Conservation (phyloP, 163 green algal genomes). For the Chlorella variabilis region DNA sequence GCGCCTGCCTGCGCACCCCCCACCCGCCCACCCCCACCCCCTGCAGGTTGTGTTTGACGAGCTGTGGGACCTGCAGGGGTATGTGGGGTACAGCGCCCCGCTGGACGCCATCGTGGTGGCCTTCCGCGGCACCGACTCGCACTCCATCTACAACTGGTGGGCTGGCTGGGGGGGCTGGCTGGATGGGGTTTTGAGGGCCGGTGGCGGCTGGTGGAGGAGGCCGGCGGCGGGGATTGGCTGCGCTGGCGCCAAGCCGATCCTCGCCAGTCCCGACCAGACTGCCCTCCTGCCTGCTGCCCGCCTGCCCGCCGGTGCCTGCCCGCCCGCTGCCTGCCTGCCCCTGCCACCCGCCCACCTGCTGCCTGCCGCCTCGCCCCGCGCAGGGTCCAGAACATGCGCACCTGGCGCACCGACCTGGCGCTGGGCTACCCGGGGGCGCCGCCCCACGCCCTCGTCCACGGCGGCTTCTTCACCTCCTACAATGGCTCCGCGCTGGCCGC, state of each 20-base stretch:
- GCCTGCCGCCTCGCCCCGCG: no score
- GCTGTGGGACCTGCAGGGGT: constrained; percentile 83
- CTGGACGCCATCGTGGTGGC: constrained; percentile 73
- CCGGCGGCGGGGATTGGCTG: no score
- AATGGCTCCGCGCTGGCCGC: constrained; percentile 68
- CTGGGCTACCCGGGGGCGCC: constrained; percentile 55
- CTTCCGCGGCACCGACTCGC: constrained; percentile 84
- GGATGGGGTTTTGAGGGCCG: not conserved
- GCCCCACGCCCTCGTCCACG: constrained; percentile 69
- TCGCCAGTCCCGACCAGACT: no score
- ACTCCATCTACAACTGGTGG: constrained; percentile 79
- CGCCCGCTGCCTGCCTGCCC: not conserved
- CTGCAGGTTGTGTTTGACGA: constrained; percentile 23
- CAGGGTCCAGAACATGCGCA: constrained; percentile 83
- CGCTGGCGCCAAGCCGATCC: no score
- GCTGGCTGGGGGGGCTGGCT: not conserved
- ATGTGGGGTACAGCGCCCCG: constrained; percentile 68
- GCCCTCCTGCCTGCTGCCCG: no score
- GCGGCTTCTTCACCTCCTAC: constrained; percentile 84
- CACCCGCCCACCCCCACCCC: no score
- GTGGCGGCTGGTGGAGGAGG: not conserved
- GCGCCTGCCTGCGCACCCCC: no score
- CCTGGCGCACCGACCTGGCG: constrained; percentile 69
- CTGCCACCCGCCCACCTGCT: no score
- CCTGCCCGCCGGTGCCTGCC: no score